Base-by-base conservation (phyloP, 139 green algal species). In the Chlamydomonas sphaeroides region DNA sequence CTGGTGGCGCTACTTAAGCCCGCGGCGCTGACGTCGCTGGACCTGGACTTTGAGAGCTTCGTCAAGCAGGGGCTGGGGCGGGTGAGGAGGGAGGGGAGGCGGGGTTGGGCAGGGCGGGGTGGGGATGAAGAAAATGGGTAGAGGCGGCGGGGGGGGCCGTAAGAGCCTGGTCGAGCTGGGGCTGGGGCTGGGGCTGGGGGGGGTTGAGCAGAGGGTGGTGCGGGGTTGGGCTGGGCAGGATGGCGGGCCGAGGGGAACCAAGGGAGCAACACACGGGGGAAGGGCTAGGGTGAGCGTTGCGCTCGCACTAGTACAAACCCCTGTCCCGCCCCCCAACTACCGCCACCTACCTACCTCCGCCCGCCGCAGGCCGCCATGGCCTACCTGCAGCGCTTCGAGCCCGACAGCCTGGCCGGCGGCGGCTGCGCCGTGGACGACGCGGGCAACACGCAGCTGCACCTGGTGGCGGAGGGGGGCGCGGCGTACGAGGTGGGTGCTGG, bases 361-460 rank as follows among this genome's bases (percentile, higher is more conserved):
- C 26, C 35, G 42, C 63, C 48, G 15, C 75, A 82, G 75, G 42
- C 75, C 26, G 75, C 75, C n/a, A 65, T 72, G 61, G 35, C 75
- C 0, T 82, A 72, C 59, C 28, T 82, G 75, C n/a, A 39, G 42
- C 61, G 61, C 62, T 63, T 65, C 32, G 61, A 82, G 23, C 11
- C 42, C 28, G 32, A 82, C 74, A 80, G 33, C n/a, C n/a, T n/a
- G n/a, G 67, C 66, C 17, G 35, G 11, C 65, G 49, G 35, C 33
- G 70, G 69, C 48, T 41, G 17, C 30, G 45, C 61, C 51, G n/a
- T 88, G 83, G 88, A 92, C 68, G 65, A 48, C 7, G 69, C 70
- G 7, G 80, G 84, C 71, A 90, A 87, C 80, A 90, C 80, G 10
- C 79, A 66, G 25, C 84, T 92, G 39, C 88, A 92, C 77, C 53